These are phyloP conservation scores for Trichophyton equinum DNA, from an alignment of 2,329 filamentous ascomycete species.

Conservation along the genomic window DNA sequence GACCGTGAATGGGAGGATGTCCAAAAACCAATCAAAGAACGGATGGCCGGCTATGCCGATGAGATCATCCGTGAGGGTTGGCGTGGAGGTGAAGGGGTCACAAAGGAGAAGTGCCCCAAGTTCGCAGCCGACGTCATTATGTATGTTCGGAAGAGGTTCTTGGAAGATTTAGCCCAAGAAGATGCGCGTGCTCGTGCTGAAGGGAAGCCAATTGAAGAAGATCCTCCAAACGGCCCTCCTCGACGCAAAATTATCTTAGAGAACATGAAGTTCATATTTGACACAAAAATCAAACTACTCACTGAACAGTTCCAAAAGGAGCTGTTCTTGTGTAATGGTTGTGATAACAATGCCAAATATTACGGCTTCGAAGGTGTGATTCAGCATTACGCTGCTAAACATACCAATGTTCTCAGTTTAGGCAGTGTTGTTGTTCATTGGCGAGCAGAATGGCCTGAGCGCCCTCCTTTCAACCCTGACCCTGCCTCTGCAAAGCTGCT, in stretches of 20 bases:
- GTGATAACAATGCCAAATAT: constrained; percentile 50
- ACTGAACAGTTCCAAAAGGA: constrained; percentile 57
- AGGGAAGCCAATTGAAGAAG: constrained; percentile 34
- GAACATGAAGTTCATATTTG: constrained; percentile 78
- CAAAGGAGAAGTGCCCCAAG: constrained; percentile 49
- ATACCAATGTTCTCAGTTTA: constrained; percentile 55
- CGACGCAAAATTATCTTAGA: constrained; percentile 58
- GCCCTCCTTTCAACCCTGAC: constrained; percentile 58
- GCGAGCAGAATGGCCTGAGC: constrained; percentile 67
- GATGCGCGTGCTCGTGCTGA: constrained; percentile 37
- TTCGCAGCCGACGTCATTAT: constrained; percentile 62
- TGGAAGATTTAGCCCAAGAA: constrained; percentile 46
- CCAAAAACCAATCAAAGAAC: constrained; percentile 54
- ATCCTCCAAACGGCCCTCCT: constrained; percentile 43
- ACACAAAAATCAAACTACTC: constrained; percentile 58
- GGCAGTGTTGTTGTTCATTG: constrained; percentile 65
- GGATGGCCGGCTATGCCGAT: constrained; percentile 55
- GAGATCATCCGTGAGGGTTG: constrained; percentile 55
- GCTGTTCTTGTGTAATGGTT: constrained; percentile 62
- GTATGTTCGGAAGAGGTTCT: constrained; percentile 56
- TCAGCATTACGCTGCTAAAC: constrained; percentile 74
- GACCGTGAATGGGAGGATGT: constrained; percentile 60
- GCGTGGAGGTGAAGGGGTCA: constrained; percentile 51
- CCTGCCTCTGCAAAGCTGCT: constrained; percentile 36
- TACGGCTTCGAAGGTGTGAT: constrained; percentile 69